Evolutionary conservation across 1,284 basidiomycete species (phyloP), one percentile per base, ranked within the genome.

Genomic region (Microbotryomycetes sp.): DNA sequence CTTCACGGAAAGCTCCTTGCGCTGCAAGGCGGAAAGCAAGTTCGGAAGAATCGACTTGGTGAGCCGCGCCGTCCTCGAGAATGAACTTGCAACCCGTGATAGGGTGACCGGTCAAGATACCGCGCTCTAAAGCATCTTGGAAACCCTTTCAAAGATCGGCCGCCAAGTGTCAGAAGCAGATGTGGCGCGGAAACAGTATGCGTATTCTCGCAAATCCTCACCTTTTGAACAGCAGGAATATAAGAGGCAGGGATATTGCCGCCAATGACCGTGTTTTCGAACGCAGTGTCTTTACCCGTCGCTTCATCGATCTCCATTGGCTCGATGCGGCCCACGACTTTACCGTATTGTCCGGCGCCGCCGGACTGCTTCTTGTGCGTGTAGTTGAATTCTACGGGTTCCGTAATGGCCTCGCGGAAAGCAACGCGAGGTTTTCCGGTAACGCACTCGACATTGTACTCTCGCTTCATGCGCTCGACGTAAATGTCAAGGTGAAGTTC

Each of bases 341-440:
- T 88, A 67, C 87, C 96, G 75, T 89, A 99, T 76, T 98, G 94
- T 66, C 96, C 96, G 13, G 92, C 88, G 77, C 96, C 96, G 70
- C 96, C 96, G 0, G 88, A 88, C 78, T 98, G 96, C 80, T 98
- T 99, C 84, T 96, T 97, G 80, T 98, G 96, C 9, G 89, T 92
- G 78, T 92, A 97, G 63, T 82, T 81, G 78, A 98, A 98, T 55
- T 87, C 82, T 6, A 88, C 84, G 35, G 83, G 81, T 68, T 87
- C 81, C 1, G 87, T 87, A 74, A 97, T 86, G 1, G 93, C 92
- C 79, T 99, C 96, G 54, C 93, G 85, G 83, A 94, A 99, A 2
- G 94, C 93, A 50, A 98, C 96, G 26, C 89, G 87, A 13, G 96
- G 96, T 77, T 94, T 94, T 63, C 96, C 94, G 2, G 94, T 97